phyloP scores from a whole-genome alignment of 768 basidiomycete species.

The Trametes cubensis region DNA sequence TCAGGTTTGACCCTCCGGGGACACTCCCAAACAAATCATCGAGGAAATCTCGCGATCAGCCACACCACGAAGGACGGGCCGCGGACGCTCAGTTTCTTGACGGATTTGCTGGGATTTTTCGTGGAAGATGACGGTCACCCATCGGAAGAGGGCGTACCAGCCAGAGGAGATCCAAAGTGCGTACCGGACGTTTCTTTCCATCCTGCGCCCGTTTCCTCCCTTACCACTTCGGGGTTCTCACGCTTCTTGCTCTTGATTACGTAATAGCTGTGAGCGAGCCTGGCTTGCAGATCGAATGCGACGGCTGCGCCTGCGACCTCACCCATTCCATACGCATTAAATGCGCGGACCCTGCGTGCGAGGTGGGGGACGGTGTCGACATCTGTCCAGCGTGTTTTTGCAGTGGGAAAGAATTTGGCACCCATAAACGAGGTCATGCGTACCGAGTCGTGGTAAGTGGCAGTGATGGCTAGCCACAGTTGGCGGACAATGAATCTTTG shows the following conservation, averaged over 20 bases:
- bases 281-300: constrained; percentile 82
- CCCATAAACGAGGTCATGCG: constrained; percentile 82
- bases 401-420: constrained; percentile 84
- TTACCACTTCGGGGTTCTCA: constrained; percentile 28
- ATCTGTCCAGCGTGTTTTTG: constrained; percentile 94
- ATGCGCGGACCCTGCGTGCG: constrained; percentile 83
- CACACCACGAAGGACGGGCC: background rate
- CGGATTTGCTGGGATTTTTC: constrained; percentile 14
- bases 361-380: constrained; percentile 81
- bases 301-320: constrained; percentile 82
- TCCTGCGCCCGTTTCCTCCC: constrained; percentile 21
- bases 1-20: constrained; percentile 1
- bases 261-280: constrained; percentile 74
- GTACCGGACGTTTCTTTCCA: constrained; percentile 18
- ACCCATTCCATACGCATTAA: constrained; percentile 97
- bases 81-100: constrained; percentile 2
- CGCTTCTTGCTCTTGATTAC: constrained; percentile 30
- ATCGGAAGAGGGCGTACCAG: constrained; percentile 37
- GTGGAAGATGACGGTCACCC: constrained; percentile 35
- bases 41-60: background rate
- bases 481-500: background rate
- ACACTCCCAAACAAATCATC: constrained; percentile 7
- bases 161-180: constrained; percentile 38
- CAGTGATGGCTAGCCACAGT: background rate
- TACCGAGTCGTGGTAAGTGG: constrained; percentile 85